Conservation (phyloP, 2,329 filamentous ascomycete genomes). For the Davidsoniella australis region DNA sequence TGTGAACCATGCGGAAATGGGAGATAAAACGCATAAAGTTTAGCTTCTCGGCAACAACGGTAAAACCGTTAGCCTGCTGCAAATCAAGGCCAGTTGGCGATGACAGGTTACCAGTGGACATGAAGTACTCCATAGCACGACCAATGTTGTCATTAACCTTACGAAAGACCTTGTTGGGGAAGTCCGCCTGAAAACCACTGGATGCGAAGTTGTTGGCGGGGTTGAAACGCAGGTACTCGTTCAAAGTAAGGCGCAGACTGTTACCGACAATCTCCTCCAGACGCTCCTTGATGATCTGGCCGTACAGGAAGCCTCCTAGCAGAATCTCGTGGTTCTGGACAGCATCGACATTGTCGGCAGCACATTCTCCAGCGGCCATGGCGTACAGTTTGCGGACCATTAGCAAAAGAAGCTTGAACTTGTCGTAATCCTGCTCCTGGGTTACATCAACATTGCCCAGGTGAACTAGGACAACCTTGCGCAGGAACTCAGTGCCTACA, state of each 20-base stretch:
- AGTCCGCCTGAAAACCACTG: constrained; percentile 61
- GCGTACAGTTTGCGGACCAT: constrained; percentile 95
- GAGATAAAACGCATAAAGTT: constrained; percentile 98
- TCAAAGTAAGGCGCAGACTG: constrained; percentile 32
- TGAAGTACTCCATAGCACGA: constrained; percentile 77
- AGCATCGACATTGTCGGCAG: constrained; percentile 89
- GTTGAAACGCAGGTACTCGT: constrained; percentile 38
- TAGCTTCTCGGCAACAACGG: constrained; percentile 94
- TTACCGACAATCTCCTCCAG: constrained; percentile 69
- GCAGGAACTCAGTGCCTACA: constrained; percentile 77
- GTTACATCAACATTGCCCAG: constrained; percentile 74
- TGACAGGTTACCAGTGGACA: constrained; percentile 86
- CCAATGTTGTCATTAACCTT: constrained; percentile 81
- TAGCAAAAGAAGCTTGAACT: constrained; percentile 84
- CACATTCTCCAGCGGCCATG: constrained; percentile 79
- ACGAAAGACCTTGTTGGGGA: constrained; percentile 58
- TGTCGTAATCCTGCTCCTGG: constrained; percentile 70
- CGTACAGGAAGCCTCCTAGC: constrained; percentile 82
- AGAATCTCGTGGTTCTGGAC: constrained; percentile 93
- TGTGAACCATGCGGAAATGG: constrained; percentile 97
- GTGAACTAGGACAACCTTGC: constrained; percentile 81
- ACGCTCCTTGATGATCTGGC: constrained; percentile 87
- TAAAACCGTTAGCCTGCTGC: constrained; percentile 88
- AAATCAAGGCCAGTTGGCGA: constrained; percentile 85
- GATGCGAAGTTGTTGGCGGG: constrained; percentile 59